phyloP scores from a whole-genome alignment of 306 rosid species.

The Prunus armeniaca region DNA sequence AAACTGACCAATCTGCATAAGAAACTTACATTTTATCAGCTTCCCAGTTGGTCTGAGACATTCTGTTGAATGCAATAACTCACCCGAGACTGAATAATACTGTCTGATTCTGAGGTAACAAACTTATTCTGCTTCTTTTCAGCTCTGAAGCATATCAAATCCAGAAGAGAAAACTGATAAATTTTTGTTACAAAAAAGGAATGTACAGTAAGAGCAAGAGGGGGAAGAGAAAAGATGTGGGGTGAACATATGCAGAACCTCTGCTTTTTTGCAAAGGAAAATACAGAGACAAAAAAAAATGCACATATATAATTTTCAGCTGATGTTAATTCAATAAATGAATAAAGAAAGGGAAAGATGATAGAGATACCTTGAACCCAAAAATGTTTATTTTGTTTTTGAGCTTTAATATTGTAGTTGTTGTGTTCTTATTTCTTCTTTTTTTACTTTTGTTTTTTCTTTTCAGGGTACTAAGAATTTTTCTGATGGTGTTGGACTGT shows the following conservation, averaged over 20 bases:
- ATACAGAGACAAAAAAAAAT: constrained; percentile 12
- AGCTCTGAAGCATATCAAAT: constrained; percentile 28
- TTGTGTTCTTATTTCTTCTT: background rate
- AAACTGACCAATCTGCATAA: constrained; percentile 2
- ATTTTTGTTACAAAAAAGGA: constrained; percentile 28
- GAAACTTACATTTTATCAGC: constrained; percentile 94
- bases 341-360: constrained; percentile 30
- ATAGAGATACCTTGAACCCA: constrained; percentile 24
- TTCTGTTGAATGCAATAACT: constrained; percentile 34
- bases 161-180: constrained; percentile 31
- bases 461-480: constrained; percentile 2
- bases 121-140: constrained; percentile 23
- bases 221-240: constrained; percentile 20
- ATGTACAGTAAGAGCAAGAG: constrained; percentile 24
- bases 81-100: constrained; percentile 19
- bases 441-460: background rate
- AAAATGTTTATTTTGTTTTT: constrained; percentile 25
- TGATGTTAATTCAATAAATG: constrained; percentile 25
- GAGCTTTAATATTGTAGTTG: constrained; percentile 1
- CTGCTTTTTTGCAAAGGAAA: constrained; percentile 30
- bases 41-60: constrained; percentile 99
- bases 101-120: constrained; percentile 26
- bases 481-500: constrained; percentile 26
- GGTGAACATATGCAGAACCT: constrained; percentile 18
- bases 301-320: constrained; percentile 10